Conservation (phyloP, 2,329 filamentous ascomycete genomes). For the Hypocrella siamensis region DNA sequence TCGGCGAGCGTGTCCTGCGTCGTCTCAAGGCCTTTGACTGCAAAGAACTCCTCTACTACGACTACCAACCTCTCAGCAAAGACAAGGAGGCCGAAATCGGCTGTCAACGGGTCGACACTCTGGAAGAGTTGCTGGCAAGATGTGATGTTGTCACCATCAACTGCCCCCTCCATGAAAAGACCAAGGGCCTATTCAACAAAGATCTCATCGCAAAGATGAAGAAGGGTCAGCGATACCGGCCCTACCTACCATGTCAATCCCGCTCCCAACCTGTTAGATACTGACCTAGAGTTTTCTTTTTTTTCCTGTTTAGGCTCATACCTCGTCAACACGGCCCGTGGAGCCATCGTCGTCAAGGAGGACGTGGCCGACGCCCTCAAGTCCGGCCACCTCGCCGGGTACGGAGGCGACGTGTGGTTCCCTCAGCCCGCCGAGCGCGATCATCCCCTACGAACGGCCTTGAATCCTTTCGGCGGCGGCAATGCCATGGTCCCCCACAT, state of each 20-base stretch:
- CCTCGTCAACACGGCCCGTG: slow-evolving; percentile 97
- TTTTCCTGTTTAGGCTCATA: slow-evolving; percentile 50
- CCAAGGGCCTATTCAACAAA: slow-evolving; percentile 93
- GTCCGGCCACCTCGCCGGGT: slow-evolving; percentile 77
- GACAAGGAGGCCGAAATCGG: slow-evolving; percentile 94
- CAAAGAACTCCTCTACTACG: slow-evolving; percentile 98
- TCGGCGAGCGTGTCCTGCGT: slow-evolving; percentile 93
- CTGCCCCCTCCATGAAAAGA: slow-evolving; percentile 98
- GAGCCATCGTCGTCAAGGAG: slow-evolving; percentile 98
- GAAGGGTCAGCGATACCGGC: slow-evolving; percentile 43
- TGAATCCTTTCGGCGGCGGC: slow-evolving; percentile 90
- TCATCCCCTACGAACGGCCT: slow-evolving; percentile 80
- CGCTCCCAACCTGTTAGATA: too few species aligned
- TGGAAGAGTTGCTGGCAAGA: slow-evolving; percentile 88
- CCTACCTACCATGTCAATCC: not conserved
- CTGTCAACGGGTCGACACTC: slow-evolving; percentile 69
- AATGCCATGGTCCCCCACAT: slow-evolving; percentile 99
- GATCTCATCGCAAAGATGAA: slow-evolving; percentile 98
- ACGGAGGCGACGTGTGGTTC: slow-evolving; percentile 90
- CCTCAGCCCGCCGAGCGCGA: slow-evolving; percentile 90
- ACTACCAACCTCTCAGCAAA: slow-evolving; percentile 84
- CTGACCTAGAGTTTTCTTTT: too few species aligned
- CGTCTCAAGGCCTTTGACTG: slow-evolving; percentile 96
- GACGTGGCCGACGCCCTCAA: slow-evolving; percentile 91
- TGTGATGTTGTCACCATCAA: slow-evolving; percentile 99